Conservation (phyloP, 441 rosid species). For the Francoa sonchifolia region DNA sequence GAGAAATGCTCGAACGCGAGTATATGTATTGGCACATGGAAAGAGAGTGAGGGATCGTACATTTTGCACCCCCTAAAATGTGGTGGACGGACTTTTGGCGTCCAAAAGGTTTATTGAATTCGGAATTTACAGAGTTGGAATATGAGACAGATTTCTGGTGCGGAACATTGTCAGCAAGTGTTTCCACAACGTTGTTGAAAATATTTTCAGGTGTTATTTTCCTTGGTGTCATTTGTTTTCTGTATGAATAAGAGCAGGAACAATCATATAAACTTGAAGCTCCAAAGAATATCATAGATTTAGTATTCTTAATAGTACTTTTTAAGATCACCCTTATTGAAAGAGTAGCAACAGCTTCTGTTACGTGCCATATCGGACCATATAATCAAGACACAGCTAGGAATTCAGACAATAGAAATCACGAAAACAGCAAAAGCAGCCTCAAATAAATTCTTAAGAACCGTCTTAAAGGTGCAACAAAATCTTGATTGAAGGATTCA, state of each 20-base stretch:
- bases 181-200: constrained; percentile 46
- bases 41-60: constrained; percentile 22
- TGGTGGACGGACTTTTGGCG: constrained; percentile 66
- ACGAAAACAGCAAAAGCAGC: too few species aligned
- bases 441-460: too few species aligned
- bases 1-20: too few species aligned
- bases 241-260: constrained; percentile 14
- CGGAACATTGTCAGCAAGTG: constrained; percentile 39
- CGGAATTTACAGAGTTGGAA: constrained; percentile 43
- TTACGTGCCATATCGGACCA: too few species aligned
- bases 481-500: too few species aligned
- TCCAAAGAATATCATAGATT: not conserved
- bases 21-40: too few species aligned
- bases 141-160: constrained; percentile 53
- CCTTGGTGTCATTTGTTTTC: constrained; percentile 50
- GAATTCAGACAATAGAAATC: too few species aligned
- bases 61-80: constrained; percentile 82
- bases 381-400: too few species aligned
- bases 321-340: too few species aligned
- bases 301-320: too few species aligned
- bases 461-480: too few species aligned
- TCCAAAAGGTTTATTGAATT: constrained; percentile 57
- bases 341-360: too few species aligned
- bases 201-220: constrained; percentile 47
- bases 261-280: not conserved